phyloP scores from a whole-genome alignment of 257 asterid genomes.

The Nicotiana otophora region DNA sequence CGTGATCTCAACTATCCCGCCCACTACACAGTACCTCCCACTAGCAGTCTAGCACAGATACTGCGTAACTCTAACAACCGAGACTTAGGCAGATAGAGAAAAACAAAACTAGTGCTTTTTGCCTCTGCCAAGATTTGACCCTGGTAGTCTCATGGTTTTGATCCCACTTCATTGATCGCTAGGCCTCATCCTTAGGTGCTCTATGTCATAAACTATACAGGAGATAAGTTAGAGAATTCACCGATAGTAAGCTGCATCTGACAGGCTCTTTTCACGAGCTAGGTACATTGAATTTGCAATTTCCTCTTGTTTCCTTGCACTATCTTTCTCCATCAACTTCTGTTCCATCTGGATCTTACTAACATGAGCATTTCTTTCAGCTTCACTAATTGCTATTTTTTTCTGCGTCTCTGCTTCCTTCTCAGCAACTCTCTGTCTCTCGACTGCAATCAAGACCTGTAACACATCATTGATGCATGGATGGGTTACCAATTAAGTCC shows the following conservation, averaged over 20 bases:
- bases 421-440: slow-evolving; percentile 87
- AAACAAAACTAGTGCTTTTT: too few relatives aligned
- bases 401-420: slow-evolving; percentile 96
- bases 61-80: too few relatives aligned
- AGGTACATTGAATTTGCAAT: slow-evolving; percentile 80
- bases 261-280: slow-evolving; percentile 95
- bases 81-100: too few relatives aligned
- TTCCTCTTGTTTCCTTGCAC: slow-evolving; percentile 85
- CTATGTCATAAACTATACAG: neutral
- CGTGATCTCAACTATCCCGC: too few relatives aligned
- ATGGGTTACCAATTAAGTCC: neutral
- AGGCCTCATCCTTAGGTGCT: too few relatives aligned
- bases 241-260: slow-evolving; percentile 89
- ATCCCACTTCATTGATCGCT: too few relatives aligned
- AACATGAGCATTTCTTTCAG: slow-evolving; percentile 83
- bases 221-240: slow-evolving; percentile 23
- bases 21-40: too few relatives aligned
- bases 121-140: too few relatives aligned
- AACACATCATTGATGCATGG: neutral
- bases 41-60: too few relatives aligned
- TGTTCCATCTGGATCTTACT: slow-evolving; percentile 95
- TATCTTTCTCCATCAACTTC: slow-evolving; percentile 89
- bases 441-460: slow-evolving; percentile 90
- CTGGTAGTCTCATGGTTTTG: too few relatives aligned
- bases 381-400: slow-evolving; percentile 94